Conservation (phyloP, 2,329 filamentous ascomycete genomes). For the Fusarium ramigenum region DNA sequence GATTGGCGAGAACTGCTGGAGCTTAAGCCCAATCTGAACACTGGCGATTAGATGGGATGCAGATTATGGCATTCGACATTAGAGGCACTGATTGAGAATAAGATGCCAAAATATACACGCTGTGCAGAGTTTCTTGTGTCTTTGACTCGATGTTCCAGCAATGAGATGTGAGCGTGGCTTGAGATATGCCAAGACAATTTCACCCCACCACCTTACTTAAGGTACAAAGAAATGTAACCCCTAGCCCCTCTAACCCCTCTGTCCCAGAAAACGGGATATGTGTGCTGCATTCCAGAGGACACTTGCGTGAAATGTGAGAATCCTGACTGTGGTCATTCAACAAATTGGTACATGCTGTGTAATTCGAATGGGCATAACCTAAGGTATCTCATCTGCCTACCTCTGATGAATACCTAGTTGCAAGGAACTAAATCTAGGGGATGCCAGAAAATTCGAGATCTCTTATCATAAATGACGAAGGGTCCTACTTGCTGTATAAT, state of each 20-base stretch:
- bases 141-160: neutral
- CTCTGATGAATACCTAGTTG: neutral
- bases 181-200: conserved; percentile 1
- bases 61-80: neutral
- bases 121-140: neutral
- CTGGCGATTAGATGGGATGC: conserved; percentile 8
- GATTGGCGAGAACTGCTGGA: conserved; percentile 54
- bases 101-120: neutral
- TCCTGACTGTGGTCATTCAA: neutral
- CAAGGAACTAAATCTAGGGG: neutral
- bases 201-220: conserved; percentile 16
- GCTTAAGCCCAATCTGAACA: conserved; percentile 17
- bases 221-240: neutral
- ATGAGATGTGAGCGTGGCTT: neutral
- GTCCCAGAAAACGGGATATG: neutral
- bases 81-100: neutral
- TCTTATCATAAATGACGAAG: neutral
- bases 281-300: neutral
- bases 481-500: neutral
- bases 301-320: neutral
- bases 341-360: neutral
- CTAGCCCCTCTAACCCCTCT: neutral
- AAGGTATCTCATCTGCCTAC: neutral
- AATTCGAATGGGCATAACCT: neutral
- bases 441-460: neutral